Evolutionary conservation across 169 alveolate species (phyloP).

Genomic region (Plasmodium blacklocki): DNA sequence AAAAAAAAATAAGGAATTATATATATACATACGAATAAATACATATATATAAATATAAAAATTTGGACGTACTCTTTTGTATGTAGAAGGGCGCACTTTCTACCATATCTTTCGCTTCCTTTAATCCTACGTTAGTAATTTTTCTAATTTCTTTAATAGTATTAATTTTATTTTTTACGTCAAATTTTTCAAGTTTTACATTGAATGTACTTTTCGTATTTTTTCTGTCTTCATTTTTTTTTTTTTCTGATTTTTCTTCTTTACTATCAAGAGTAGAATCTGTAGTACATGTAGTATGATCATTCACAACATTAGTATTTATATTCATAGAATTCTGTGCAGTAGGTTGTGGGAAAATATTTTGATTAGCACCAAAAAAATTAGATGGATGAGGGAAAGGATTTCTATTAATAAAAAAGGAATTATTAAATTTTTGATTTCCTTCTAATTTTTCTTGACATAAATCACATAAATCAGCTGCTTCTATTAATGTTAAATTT

Average conservation of each 20-base stretch:
- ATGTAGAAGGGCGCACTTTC: constrained; percentile 86
- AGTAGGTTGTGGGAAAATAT: no score
- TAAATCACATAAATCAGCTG: constrained; percentile 91
- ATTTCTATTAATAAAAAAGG: constrained; percentile 82
- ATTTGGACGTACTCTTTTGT: constrained; percentile 77
- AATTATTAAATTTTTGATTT: constrained; percentile 76
- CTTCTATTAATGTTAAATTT: constrained; percentile 88
- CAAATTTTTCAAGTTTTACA: constrained; percentile 85
- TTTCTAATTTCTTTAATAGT: constrained; percentile 88
- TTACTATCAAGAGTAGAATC: background rate
- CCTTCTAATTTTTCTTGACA: constrained; percentile 88
- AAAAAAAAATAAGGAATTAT: background rate
- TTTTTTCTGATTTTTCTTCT: constrained; percentile 29
- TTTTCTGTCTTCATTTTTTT: constrained; percentile 75
- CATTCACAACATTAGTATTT: background rate
- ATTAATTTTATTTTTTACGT: constrained; percentile 85
- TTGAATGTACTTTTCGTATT: constrained; percentile 75
- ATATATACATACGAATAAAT: no score
- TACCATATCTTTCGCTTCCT: constrained; percentile 89
- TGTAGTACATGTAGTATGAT: background rate
- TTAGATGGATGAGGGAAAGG: constrained; percentile 90
- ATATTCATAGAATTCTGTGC: constrained; percentile 10
- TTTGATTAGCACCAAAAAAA: background rate
- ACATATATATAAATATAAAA: no score
- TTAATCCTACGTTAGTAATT: constrained; percentile 84